Evolutionary conservation across 768 basidiomycete genomes (phyloP), one percentile per base, ranked within the genome.

Genomic region (Naganishia vaughanmartiniae): DNA sequence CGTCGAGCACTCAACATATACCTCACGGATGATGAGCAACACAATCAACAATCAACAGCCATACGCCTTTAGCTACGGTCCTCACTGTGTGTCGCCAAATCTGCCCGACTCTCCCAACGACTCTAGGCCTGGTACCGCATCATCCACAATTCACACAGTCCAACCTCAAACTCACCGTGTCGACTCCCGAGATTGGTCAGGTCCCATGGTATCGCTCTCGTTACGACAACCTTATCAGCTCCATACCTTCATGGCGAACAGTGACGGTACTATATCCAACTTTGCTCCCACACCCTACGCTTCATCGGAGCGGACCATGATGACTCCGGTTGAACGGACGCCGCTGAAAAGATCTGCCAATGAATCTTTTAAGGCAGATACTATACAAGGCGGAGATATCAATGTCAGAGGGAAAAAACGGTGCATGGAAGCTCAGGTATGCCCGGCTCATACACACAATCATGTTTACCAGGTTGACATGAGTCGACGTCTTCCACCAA

Each of bases 201-300:
- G 60, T 30, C 28, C 60, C 3, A 63, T 63, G 60, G 21, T 30
- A 26, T 63, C 60, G 36, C 36, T 63, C 7, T 63, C 60, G 42
- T 42, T 63, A 12, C 34, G 46, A 10, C 60, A 63, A 14, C 60
- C 60, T 30, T 63, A 42, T 26, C 36, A 63, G 14, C 6, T 63
- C 17, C 60, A 63, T 17, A 63, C 60, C 7, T 63, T 63, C 60
- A 42, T 63, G 24, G 60, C 60, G 3, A 63, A 63, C 60, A 45
- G 30, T 45, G 60, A 63, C 28, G 60, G 60, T 6, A 63, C 60
- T 12, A 63, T 45, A 6, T 63, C 60, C 2, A 45, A 45, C 19
- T 26, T 63, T 4, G 5, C 39, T 21, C 36, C 60, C 24, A 36
- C 36, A 3, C 42, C 60, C 5, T 45, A 28, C 19, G 30, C 28